These are phyloP conservation scores for Metschnikowia colocasiae DNA, from an alignment of 805 yeast species.

Conservation along the genomic window DNA sequence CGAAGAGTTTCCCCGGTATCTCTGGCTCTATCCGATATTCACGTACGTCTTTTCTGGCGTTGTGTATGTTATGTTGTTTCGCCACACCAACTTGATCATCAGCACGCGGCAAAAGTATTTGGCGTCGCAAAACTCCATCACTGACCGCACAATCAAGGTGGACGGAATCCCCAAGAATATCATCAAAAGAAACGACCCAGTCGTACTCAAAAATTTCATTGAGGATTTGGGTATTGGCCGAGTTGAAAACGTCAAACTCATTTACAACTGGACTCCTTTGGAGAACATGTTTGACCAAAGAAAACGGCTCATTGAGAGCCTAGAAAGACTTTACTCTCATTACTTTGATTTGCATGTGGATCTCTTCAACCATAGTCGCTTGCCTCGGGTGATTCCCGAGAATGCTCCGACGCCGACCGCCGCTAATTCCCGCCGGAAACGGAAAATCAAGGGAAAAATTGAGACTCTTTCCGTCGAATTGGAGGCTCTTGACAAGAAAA, in stretches of 20 bases:
- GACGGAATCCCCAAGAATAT: slow-evolving; percentile 52
- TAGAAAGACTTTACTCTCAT: slow-evolving; percentile 43
- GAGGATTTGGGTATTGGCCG: slow-evolving; percentile 55
- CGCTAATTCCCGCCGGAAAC: slow-evolving; percentile 10
- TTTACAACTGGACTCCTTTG: slow-evolving; percentile 44
- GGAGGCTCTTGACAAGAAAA: slow-evolving; percentile 36
- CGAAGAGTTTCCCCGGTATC: slow-evolving; percentile 40
- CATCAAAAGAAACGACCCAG: slow-evolving; percentile 35
- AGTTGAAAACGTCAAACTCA: slow-evolving; percentile 48
- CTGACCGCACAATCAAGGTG: slow-evolving; percentile 55
- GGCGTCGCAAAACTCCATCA: slow-evolving; percentile 56
- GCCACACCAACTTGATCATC: slow-evolving; percentile 47
- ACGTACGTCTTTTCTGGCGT: slow-evolving; percentile 51
- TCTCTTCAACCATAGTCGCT: slow-evolving; percentile 30
- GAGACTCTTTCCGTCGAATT: slow-evolving; percentile 32
- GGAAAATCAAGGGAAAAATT: slow-evolving; percentile 27
- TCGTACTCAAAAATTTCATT: slow-evolving; percentile 44
- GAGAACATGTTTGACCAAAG: slow-evolving; percentile 37
- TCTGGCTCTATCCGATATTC: slow-evolving; percentile 53
- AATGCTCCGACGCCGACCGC: slow-evolving; percentile 12
- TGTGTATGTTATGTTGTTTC: slow-evolving; percentile 43
- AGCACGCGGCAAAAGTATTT: slow-evolving; percentile 53
- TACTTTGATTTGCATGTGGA: slow-evolving; percentile 42
- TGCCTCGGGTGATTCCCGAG: slow-evolving; percentile 31
- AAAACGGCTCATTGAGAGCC: slow-evolving; percentile 22